phyloP scores from a whole-genome alignment of 2,329 filamentous ascomycete species.

The Graphilbum ipis-grandicollis region DNA sequence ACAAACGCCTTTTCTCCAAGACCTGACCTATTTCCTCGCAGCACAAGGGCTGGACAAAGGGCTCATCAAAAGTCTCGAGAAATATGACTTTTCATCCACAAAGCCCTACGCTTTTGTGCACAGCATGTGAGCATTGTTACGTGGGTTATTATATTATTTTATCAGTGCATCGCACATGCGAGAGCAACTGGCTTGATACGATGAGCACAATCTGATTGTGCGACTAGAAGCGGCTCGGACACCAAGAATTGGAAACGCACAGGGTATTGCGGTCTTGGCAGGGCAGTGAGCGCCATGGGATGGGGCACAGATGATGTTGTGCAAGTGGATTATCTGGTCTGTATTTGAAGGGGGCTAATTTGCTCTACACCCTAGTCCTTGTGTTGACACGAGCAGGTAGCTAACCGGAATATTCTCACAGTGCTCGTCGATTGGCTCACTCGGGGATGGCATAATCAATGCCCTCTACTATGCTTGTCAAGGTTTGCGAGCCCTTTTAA shows the following conservation, averaged over 20 bases:
- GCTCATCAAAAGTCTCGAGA: constrained; percentile 49
- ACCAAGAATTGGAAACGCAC: constrained; percentile 25
- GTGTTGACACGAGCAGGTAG: no score
- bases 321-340: constrained; percentile 56
- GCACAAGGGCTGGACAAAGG: constrained; percentile 47
- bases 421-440: constrained; percentile 66
- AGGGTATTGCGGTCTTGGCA: constrained; percentile 60
- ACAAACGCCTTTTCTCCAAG: constrained; percentile 39
- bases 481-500: constrained; percentile 23
- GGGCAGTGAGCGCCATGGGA: constrained; percentile 45
- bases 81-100: constrained; percentile 71
- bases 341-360: neutral
- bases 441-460: constrained; percentile 50
- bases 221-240: constrained; percentile 33
- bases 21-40: constrained; percentile 52
- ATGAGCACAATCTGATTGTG: constrained; percentile 8
- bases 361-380: neutral
- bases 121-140: constrained; percentile 52
- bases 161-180: no score
- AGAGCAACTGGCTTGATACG: no score
- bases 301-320: constrained; percentile 36
- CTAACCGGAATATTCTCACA: no score
- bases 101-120: constrained; percentile 63
- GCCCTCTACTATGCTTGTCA: constrained; percentile 36
- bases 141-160: no score